Evolutionary conservation across 306 rosid genomes (phyloP), one percentile per base, ranked within the genome.

Genomic region (Vigna nakashimae): DNA sequence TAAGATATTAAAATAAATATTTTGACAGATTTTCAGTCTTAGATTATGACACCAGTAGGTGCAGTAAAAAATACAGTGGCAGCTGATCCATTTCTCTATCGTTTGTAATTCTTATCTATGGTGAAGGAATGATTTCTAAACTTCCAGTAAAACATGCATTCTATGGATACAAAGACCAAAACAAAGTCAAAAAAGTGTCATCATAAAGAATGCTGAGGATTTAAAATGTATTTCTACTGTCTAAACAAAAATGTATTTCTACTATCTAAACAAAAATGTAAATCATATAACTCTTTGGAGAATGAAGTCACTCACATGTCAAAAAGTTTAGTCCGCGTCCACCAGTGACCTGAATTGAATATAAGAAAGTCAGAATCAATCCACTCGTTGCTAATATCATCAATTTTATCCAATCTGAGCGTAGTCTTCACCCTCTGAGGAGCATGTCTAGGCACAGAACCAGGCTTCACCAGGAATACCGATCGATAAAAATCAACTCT

Each of bases 321-420:
- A 53, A 85, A 88, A 79, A 95, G 96, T 74, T 91, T 92, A 60
- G 84, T 89, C 58, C 80, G 34, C 9, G 93, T 91, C 98, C 98
- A 92, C 98, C 98, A 95, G 82, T 91, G 93, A 63, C 98, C 97
- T 1, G 98, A 87, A 68, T 95, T 92, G 81, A 95, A 95, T 46
- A 95, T 83, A 73, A 95, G 76, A 72, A 95, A 63, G 87, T 95
- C 98, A 7, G 98, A 91, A 81, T 92, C 91, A 77, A 91, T 18
- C 98, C 98, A 95, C 34, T 89, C 91, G 57, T 65, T 83, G 81
- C 96, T 90, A 59, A 88, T 88, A 64, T 84, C 96, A 85, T 95
- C 98, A 9, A 95, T 55, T 76, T 77, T 69, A 79, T 92, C 97
- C 71, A 95, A 82, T 79, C 88, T 89, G 36, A 95, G 89, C 0